Base-by-base conservation (phyloP, 2,329 filamentous ascomycete species). In the Bertia moriformis region DNA sequence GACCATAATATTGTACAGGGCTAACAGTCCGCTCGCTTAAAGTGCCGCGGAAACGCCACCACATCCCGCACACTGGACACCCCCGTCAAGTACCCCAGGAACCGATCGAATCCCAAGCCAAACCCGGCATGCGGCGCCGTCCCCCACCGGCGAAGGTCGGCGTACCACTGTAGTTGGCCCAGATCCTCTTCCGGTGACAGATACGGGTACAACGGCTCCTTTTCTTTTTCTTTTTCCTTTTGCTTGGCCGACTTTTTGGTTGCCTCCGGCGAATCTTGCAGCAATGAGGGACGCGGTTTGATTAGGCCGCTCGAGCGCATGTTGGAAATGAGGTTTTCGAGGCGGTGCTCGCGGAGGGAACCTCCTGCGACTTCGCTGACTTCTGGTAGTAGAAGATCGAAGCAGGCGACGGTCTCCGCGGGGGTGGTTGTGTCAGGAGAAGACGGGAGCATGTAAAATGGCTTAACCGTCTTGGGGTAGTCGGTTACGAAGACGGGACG, bases 81-180 rank as follows among this genome's bases (percentile, higher is more conserved):
- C 7, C 87, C 87, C 20, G 81, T 74, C 40, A 95, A 66, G 60
- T 93, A 94, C 52, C 81, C 79, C 48, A 94, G 59, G 45, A 94
- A 69, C 40, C 88, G 74, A 64, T 95, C 88, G 53, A 93, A 93
- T 5, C 88, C 88, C 41, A 95, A 58, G 2, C 88, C 88, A 54
- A 93, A 95, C 1, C 88, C 88, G 32, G 88, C 88, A 51, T 94
- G 88, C 24, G 86, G 86, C 41, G 86, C 84, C 48, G 81, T 88
- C n/a, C 88, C 88, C 73, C 86, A 95, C 47, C 81, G 78, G 43
- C 88, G 77, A 43, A 95, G 68, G 56, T 95, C 87, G 18, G 85
- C 65, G 54, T 94, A 95, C 88, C 88, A 95, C 47, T 80, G 73
- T 40, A 94, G 58, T 43, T 63, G 62, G n/a, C 57, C 57, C 12